Percentiles rank a stretch among this genome's conserved stretches.
phyloP scores from a whole-genome alignment of 148 eudicot species.

The Rhododendron ovatum region DNA sequence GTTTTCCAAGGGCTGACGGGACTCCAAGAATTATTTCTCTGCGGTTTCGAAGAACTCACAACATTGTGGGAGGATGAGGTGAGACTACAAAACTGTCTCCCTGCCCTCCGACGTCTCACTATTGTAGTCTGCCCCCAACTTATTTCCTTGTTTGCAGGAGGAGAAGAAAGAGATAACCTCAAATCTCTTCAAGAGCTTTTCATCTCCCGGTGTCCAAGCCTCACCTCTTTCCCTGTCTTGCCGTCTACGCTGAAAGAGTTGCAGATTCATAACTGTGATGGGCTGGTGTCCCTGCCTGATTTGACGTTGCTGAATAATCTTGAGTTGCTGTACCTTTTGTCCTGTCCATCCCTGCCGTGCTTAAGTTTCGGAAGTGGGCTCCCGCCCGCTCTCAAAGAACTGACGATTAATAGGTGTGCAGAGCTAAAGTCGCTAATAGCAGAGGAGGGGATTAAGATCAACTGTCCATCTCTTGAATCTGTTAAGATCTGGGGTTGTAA shows the following conservation, averaged over 20 bases:
- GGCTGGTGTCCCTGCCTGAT: background rate
- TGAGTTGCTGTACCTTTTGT: fast-evolving
- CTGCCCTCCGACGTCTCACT: background rate
- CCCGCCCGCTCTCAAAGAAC: background rate
- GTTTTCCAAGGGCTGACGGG: background rate
- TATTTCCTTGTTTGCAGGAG: background rate
- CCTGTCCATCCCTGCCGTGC: background rate
- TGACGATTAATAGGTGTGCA: fast-evolving
- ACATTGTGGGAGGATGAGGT: background rate
- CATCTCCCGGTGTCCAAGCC: background rate
- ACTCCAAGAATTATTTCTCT: background rate
- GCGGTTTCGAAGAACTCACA: background rate
- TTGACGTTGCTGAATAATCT: background rate
- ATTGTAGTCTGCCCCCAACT: background rate
- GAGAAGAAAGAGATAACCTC: background rate
- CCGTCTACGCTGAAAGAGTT: background rate
- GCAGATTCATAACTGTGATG: fast-evolving
- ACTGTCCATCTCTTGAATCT: background rate
- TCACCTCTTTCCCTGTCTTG: background rate
- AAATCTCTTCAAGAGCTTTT: background rate
- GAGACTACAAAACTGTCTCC: background rate
- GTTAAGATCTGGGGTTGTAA: fast-evolving
- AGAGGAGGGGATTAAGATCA: background rate
- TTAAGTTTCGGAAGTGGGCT: background rate
- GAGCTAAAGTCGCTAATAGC: background rate